Conservation (phyloP, 306 rosid species). For the Inga oerstediana region DNA sequence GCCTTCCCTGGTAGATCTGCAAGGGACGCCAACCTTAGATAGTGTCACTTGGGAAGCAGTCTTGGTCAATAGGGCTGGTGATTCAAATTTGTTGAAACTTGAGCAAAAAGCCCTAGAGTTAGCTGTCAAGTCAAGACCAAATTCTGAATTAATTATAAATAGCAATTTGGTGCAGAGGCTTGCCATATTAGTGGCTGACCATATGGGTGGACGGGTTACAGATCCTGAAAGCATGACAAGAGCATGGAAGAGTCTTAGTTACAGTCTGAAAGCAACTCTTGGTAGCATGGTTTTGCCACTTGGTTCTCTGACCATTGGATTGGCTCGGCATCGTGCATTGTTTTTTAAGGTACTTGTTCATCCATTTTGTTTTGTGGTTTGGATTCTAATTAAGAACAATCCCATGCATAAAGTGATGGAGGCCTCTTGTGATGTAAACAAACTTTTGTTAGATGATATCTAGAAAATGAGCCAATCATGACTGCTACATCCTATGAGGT, state of each 20-base stretch:
- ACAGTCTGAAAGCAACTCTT: slow-evolving; percentile 77
- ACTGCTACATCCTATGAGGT: slow-evolving; percentile 2
- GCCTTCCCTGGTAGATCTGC: slow-evolving; percentile 98
- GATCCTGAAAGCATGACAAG: slow-evolving; percentile 80
- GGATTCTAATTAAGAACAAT: slow-evolving; percentile 26
- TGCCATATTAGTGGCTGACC: slow-evolving; percentile 79
- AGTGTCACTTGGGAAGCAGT: slow-evolving; percentile 91
- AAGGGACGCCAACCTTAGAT: slow-evolving; percentile 72
- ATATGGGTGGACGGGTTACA: slow-evolving; percentile 95
- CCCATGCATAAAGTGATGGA: slow-evolving; percentile 12
- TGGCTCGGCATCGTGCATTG: slow-evolving; percentile 99
- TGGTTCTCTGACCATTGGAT: slow-evolving; percentile 86
- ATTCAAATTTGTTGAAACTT: slow-evolving; percentile 87
- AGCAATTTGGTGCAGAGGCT: slow-evolving; percentile 75
- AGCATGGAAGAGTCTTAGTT: slow-evolving; percentile 79
- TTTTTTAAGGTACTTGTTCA: slow-evolving; percentile 76
- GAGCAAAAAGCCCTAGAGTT: slow-evolving; percentile 73
- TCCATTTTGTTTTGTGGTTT: slow-evolving; percentile 23
- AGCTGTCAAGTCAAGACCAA: slow-evolving; percentile 58
- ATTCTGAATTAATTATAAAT: slow-evolving; percentile 58
- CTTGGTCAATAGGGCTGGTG: slow-evolving; percentile 80
- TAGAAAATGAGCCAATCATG: slow-evolving; percentile 13
- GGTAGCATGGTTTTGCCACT: slow-evolving; percentile 99
- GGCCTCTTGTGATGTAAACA: slow-evolving; percentile 5
- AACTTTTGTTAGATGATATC: slow-evolving; percentile 3